A percentile compares a stretch with the other conserved stretches of the same genome.
Evolutionary conservation across 441 rosid genomes (phyloP).

Genomic region (Sinapis alba): DNA sequence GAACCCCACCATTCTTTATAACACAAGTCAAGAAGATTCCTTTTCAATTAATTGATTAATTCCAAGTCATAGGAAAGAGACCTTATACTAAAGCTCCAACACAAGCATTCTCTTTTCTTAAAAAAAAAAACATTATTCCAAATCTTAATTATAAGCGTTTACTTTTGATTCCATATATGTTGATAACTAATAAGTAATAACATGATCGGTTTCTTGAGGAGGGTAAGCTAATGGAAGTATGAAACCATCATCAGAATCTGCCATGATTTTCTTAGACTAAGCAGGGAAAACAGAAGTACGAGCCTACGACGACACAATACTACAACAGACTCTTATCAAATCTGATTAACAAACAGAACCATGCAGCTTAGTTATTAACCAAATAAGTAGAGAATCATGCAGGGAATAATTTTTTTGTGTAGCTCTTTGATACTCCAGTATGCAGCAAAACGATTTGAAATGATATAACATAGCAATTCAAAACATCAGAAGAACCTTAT

Average conservation of each 20-base stretch:
- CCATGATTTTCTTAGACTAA: background rate
- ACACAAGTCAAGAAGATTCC: slow-evolving; percentile 18
- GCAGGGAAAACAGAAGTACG: background rate
- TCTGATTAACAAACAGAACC: background rate
- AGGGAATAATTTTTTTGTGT: background rate
- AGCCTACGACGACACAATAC: background rate
- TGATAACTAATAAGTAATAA: background rate
- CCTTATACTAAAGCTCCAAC: slow-evolving; percentile 11
- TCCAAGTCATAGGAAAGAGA: slow-evolving; percentile 19
- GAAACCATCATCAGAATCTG: background rate
- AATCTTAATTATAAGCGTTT: background rate
- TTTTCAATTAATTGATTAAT: background rate
- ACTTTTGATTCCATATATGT: background rate
- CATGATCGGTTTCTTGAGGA: background rate
- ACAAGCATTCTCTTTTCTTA: slow-evolving; percentile 21
- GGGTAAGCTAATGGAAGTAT: background rate
- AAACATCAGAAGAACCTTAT: background rate
- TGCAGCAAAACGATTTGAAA: background rate
- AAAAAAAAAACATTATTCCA: background rate
- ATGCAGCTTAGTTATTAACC: background rate
- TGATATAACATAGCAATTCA: background rate
- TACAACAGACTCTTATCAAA: background rate
- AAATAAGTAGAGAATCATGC: background rate
- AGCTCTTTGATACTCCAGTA: background rate
- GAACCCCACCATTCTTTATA: slow-evolving; percentile 22